phyloP scores from a whole-genome alignment of 495 filamentous ascomycete species.

The Aspergillus wentii region DNA sequence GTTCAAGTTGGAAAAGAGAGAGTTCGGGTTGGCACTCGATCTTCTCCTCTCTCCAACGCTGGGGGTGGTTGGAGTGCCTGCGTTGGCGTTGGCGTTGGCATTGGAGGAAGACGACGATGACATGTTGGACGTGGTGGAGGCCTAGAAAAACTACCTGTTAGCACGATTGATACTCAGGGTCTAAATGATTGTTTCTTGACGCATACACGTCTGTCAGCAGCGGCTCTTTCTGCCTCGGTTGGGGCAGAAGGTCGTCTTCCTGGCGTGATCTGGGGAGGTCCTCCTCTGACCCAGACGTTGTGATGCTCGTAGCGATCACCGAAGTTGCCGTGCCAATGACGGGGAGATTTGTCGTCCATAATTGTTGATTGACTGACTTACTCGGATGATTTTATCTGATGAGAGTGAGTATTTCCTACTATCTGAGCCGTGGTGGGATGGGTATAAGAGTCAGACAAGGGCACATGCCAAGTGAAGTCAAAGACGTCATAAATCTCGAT shows the following conservation, averaged over 20 bases:
- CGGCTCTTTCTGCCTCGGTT: conserved; percentile 17
- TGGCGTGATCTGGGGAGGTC: conserved; percentile 20
- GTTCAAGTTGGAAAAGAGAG: conserved; percentile 44
- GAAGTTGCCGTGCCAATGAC: conserved; percentile 37
- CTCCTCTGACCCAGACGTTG: conserved; percentile 41
- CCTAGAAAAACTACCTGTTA: conserved; percentile 1
- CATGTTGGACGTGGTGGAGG: conserved; percentile 10
- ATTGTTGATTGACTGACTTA: too few species aligned
- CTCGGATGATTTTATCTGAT: too few species aligned
- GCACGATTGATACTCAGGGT: too few species aligned
- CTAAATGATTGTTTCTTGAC: conserved; percentile 1
- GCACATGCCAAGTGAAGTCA: too few species aligned
- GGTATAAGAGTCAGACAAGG: too few species aligned
- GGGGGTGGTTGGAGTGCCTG: conserved; percentile 7
- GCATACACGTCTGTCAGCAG: conserved; percentile 18
- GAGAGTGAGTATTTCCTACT: too few species aligned
- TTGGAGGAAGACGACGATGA: conserved; percentile 2
- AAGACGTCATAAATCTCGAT: too few species aligned
- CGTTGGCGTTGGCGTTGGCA: conserved; percentile 1
- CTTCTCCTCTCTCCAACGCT: conserved; percentile 25
- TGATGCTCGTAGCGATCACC: conserved; percentile 38
- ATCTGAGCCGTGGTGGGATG: too few species aligned
- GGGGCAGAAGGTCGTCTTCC: conserved; percentile 19
- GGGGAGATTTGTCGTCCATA: too few species aligned
- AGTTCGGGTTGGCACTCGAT: conserved; percentile 25